A percentile compares a stretch with the other conserved stretches of the same genome.
Evolutionary conservation across 257 asterid genomes (phyloP).

Genomic region (Solanum sitiens): DNA sequence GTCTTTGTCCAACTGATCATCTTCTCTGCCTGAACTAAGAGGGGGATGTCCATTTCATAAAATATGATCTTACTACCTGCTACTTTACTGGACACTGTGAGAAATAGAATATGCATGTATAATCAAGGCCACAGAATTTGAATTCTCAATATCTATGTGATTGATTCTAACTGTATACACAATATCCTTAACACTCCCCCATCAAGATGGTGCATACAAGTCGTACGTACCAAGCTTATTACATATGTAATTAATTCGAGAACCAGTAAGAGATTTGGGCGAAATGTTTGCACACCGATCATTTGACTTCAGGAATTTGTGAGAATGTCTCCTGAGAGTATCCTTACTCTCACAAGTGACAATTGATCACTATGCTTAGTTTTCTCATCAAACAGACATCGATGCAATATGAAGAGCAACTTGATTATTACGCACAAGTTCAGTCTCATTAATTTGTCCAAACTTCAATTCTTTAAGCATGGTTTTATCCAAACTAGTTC

Average conservation of each 20-base stretch:
- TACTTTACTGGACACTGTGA: background rate
- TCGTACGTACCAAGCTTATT: background rate
- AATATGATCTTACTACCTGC: background rate
- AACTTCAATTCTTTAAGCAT: background rate
- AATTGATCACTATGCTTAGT: background rate
- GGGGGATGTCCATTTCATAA: background rate
- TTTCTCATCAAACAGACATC: background rate
- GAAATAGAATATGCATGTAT: background rate
- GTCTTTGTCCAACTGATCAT: background rate
- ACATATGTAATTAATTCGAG: background rate
- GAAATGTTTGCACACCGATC: background rate
- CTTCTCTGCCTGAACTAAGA: background rate
- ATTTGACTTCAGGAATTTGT: background rate
- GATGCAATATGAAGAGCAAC: background rate
- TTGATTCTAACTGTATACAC: background rate
- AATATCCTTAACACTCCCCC: background rate
- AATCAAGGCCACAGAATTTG: background rate
- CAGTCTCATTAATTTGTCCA: background rate
- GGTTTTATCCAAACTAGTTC: background rate
- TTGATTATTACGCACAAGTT: background rate
- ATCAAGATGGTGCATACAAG: background rate
- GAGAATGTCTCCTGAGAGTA: background rate
- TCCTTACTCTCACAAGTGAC: background rate
- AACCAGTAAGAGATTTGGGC: background rate
- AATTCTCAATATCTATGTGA: background rate